These are phyloP conservation scores for Haplosporangium sp. DNA, from an alignment of 371 early-diverging fungal species.

Conservation along the genomic window DNA sequence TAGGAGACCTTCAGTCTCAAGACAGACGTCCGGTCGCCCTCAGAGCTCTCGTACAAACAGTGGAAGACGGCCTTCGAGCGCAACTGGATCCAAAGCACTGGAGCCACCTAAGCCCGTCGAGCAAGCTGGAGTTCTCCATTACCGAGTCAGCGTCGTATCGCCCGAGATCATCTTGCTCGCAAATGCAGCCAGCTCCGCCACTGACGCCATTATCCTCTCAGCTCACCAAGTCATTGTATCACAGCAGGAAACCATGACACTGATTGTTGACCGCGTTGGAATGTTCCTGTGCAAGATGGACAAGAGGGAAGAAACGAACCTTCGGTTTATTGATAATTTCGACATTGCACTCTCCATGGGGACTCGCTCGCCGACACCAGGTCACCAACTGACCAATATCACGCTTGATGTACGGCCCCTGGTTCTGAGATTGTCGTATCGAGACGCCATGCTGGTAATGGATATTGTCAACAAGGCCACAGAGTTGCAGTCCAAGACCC, in stretches of 20 bases:
- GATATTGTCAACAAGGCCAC: conserved; percentile 82
- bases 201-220: conserved; percentile 91
- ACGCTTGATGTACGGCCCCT: conserved; percentile 72
- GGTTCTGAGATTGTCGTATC: conserved; percentile 79
- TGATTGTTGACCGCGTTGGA: conserved; percentile 85
- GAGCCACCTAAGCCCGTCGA: conserved; percentile 31
- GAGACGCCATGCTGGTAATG: conserved; percentile 85
- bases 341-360: conserved; percentile 85
- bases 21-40: conserved; percentile 10
- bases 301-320: conserved; percentile 76
- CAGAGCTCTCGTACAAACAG: conserved; percentile 9
- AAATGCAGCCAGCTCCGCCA: conserved; percentile 73
- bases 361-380: conserved; percentile 63
- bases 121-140: conserved; percentile 54
- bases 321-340: conserved; percentile 92
- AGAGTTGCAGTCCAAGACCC: conserved; percentile 63
- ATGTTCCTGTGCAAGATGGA: conserved; percentile 95
- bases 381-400: conserved; percentile 68
- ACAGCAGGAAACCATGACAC: conserved; percentile 78
- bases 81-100: conserved; percentile 11
- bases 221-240: conserved; percentile 83
- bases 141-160: conserved; percentile 82
- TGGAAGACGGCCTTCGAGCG: conserved; percentile 44
- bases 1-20: conserved; percentile 19
- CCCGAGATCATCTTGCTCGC: conserved; percentile 92